Percentiles rank a stretch among this genome's conserved stretches.
Conservation (phyloP, 805 yeast genomes). For the Wickerhamomyces sydowiorum region DNA sequence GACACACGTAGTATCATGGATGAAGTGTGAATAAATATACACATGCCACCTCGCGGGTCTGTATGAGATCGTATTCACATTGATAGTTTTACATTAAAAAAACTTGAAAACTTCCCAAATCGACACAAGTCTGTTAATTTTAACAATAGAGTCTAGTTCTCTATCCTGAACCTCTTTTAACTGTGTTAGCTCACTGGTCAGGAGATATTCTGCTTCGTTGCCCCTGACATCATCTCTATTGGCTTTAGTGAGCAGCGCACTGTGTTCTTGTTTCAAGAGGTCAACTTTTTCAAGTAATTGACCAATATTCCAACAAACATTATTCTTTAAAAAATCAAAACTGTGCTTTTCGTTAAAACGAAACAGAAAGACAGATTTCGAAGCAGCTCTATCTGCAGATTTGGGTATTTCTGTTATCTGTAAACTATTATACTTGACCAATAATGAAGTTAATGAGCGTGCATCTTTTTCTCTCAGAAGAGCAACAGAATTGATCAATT, state of each 20-base stretch:
- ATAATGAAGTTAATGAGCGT: conserved; percentile 59
- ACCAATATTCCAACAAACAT: conserved; percentile 40
- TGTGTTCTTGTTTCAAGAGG: conserved; percentile 50
- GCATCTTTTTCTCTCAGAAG: conserved; percentile 74
- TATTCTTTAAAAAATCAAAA: conserved; percentile 40
- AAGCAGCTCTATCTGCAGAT: conserved; percentile 86
- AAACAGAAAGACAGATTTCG: conserved; percentile 80
- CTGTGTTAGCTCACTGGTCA: conserved; percentile 72
- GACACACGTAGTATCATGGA: too few relatives aligned
- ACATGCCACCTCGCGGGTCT: too few relatives aligned
- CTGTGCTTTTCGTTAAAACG: conserved; percentile 56
- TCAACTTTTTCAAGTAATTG: conserved; percentile 48
- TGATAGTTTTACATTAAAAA: conserved; percentile 8
- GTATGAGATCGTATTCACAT: too few relatives aligned
- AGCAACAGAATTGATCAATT: conserved; percentile 67
- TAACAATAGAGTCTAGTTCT: conserved; percentile 49
- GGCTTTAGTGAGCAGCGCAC: conserved; percentile 68
- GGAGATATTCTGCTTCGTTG: conserved; percentile 64
- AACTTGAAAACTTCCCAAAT: conserved; percentile 52
- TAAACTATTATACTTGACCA: conserved; percentile 64
- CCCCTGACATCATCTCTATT: conserved; percentile 89
- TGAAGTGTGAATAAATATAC: not conserved
- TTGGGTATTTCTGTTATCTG: conserved; percentile 94
- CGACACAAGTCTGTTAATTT: conserved; percentile 48
- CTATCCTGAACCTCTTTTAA: conserved; percentile 52